A percentile compares a stretch with the other conserved stretches of the same genome.
Evolutionary conservation across 768 basidiomycete species (phyloP).

Genomic region (Amanita polypyramis): DNA sequence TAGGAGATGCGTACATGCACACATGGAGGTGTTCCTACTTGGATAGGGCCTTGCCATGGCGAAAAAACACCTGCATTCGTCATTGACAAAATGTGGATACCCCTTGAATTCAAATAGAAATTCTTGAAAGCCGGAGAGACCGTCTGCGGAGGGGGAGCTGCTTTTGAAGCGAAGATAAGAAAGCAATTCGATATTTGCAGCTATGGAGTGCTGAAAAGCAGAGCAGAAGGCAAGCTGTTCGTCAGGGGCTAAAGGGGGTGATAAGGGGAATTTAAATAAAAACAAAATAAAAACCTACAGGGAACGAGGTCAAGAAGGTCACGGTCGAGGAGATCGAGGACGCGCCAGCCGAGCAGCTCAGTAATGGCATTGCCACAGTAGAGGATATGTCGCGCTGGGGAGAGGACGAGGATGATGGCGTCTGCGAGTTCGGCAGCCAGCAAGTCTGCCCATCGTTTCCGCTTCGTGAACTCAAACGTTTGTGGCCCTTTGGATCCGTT

Average conservation of each 20-base stretch:
- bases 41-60: conserved; percentile 71
- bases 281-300: conserved; percentile 29
- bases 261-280: conserved; percentile 1
- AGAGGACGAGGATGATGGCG: conserved; percentile 58
- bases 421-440: conserved; percentile 70
- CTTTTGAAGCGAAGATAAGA: conserved; percentile 52
- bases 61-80: conserved; percentile 54
- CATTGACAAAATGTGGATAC: conserved; percentile 39
- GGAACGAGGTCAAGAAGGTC: conserved; percentile 58
- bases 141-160: conserved; percentile 19
- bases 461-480: conserved; percentile 74
- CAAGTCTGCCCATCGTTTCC: conserved; percentile 82
- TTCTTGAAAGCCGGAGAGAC: conserved; percentile 25
- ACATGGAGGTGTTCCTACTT: conserved; percentile 62
- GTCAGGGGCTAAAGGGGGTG: conserved; percentile 28
- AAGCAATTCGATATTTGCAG: conserved; percentile 38
- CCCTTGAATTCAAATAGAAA: conserved; percentile 67
- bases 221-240: conserved; percentile 48
- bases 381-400: conserved; percentile 48
- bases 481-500: conserved; percentile 14
- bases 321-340: conserved; percentile 59
- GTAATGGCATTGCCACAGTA: conserved; percentile 60
- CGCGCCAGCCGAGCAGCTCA: conserved; percentile 71
- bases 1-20: conserved; percentile 13
- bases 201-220: conserved; percentile 47